These are phyloP conservation scores for Alternaria alternata DNA, from an alignment of 2,329 filamentous ascomycete species.

Conservation along the genomic window DNA sequence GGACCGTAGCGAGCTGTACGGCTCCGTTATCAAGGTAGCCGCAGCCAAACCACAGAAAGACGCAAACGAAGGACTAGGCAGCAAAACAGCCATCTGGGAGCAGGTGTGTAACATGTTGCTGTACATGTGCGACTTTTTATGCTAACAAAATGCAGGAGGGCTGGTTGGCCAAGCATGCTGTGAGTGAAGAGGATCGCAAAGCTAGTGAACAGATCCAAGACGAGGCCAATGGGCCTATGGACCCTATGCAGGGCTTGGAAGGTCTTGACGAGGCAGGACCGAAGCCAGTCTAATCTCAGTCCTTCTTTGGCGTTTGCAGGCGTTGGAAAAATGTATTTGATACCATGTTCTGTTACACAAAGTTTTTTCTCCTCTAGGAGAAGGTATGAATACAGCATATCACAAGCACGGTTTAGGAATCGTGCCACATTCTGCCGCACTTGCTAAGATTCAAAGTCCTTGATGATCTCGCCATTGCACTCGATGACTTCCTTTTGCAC, in stretches of 20 bases:
- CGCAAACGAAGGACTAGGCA: slow-evolving; percentile 84
- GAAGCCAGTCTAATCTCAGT: slow-evolving; percentile 68
- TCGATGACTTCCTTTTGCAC: slow-evolving; percentile 92
- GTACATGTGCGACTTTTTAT: neutral
- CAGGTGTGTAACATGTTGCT: slow-evolving; percentile 69
- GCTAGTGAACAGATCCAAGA: slow-evolving; percentile 64
- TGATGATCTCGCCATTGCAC: slow-evolving; percentile 87
- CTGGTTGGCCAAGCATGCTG: slow-evolving; percentile 88
- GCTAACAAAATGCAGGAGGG: slow-evolving; percentile 71
- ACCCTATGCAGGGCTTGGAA: slow-evolving; percentile 96
- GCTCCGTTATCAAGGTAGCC: slow-evolving; percentile 89
- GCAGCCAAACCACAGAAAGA: slow-evolving; percentile 92
- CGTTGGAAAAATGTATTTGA: slow-evolving; percentile 11
- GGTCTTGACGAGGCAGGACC: slow-evolving; percentile 94
- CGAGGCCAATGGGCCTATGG: slow-evolving; percentile 66
- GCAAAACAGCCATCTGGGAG: slow-evolving; percentile 95
- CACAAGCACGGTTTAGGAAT: neutral
- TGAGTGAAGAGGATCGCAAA: slow-evolving; percentile 78
- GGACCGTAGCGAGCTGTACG: slow-evolving; percentile 96
- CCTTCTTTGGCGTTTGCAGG: slow-evolving; percentile 27
- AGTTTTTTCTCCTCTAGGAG: neutral
- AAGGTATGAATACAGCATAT: neutral
- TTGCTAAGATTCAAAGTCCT: slow-evolving; percentile 70
- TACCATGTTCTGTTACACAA: slow-evolving; percentile 11
- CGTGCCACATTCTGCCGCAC: neutral